phyloP scores from a whole-genome alignment of 306 rosid species.

The Betula pendula region DNA sequence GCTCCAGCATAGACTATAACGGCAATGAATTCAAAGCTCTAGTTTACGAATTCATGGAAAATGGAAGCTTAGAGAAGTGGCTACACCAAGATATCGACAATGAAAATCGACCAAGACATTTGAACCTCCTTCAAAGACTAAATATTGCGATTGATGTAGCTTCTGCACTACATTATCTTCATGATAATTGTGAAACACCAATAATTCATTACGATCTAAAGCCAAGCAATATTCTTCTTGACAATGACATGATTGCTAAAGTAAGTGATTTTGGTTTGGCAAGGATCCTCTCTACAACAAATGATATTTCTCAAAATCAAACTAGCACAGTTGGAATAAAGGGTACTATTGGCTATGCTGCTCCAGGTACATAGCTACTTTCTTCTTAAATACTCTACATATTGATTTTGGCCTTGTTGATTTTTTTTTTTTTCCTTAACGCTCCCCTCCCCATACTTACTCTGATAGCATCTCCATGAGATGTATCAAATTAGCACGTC shows the following conservation, averaged over 20 bases:
- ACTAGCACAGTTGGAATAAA: constrained; percentile 24
- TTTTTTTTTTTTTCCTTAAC: too few relatives aligned
- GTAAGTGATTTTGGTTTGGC: constrained; percentile 39
- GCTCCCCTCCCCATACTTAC: too few relatives aligned
- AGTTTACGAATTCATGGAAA: constrained; percentile 30
- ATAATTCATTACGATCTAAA: constrained; percentile 21
- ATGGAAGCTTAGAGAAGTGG: constrained; percentile 43
- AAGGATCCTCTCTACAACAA: constrained; percentile 8
- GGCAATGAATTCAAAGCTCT: constrained; percentile 40
- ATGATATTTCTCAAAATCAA: neutral
- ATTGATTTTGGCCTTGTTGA: too few relatives aligned
- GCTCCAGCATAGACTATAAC: constrained; percentile 23
- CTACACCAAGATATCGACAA: neutral
- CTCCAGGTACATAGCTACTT: constrained; percentile 17
- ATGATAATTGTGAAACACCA: constrained; percentile 3
- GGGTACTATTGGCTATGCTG: constrained; percentile 22
- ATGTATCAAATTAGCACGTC: too few relatives aligned
- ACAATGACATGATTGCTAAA: constrained; percentile 11
- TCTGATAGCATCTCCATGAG: too few relatives aligned
- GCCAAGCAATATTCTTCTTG: constrained; percentile 8
- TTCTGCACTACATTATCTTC: constrained; percentile 28
- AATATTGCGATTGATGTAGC: constrained; percentile 28
- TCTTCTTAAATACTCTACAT: too few relatives aligned
- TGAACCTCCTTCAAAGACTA: constrained; percentile 23
- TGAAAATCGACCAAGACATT: neutral